Evolutionary conservation across 257 asterid species (phyloP).

Genomic region (Solanum chiquidenum): DNA sequence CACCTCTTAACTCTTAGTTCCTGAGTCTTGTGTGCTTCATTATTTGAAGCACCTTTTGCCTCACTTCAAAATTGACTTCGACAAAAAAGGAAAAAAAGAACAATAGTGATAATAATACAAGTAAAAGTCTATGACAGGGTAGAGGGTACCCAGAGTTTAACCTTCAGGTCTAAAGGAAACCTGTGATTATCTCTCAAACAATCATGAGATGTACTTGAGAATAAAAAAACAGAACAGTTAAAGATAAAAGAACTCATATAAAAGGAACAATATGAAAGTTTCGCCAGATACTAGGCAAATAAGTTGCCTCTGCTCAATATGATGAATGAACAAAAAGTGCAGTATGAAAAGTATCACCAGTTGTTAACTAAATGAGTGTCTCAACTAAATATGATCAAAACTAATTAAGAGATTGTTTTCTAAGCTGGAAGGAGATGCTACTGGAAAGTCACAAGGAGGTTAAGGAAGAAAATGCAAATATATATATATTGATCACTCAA

Average conservation of each 20-base stretch:
- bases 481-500: too few species aligned
- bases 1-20: neutral
- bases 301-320: neutral
- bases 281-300: neutral
- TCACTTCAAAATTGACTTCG: neutral
- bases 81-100: neutral
- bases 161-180: neutral
- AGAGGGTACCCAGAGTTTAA: neutral
- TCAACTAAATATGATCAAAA: neutral
- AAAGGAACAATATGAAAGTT: neutral
- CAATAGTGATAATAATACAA: neutral
- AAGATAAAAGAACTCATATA: neutral
- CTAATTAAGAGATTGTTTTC: neutral
- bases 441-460: neutral
- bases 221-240: neutral
- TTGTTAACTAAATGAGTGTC: neutral
- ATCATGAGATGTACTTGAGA: neutral
- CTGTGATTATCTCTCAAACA: neutral
- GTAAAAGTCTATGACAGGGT: neutral
- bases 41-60: neutral
- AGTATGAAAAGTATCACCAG: neutral
- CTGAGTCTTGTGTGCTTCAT: neutral
- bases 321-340: neutral
- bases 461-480: neutral
- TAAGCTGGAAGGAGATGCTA: neutral